These are phyloP conservation scores for Schizosaccharomyces octosporus DNA, from an alignment of 805 yeast genomes.

Conservation along the genomic window DNA sequence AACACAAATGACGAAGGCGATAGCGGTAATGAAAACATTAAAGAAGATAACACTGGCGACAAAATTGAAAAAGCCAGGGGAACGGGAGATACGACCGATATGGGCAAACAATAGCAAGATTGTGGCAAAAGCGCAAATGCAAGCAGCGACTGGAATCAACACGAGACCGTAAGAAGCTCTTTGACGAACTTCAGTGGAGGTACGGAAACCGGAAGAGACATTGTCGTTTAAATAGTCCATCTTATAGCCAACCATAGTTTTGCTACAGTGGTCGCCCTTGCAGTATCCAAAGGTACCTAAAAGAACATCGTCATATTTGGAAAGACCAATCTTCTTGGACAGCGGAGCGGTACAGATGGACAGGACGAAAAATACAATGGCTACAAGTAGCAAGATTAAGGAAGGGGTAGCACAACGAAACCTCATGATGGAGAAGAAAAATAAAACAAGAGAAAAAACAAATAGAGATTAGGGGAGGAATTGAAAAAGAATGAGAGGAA, in stretches of 20 bases:
- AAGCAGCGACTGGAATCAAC: background rate
- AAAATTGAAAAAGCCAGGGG: slow-evolving; percentile 2
- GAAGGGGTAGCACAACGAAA: background rate
- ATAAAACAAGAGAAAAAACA: too few species aligned
- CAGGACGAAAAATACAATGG: background rate
- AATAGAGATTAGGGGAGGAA: background rate
- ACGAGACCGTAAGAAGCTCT: background rate
- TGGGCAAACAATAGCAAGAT: background rate
- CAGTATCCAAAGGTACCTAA: background rate
- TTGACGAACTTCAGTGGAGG: background rate
- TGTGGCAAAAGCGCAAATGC: background rate
- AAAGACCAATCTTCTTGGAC: background rate
- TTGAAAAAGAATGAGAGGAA: too few species aligned
- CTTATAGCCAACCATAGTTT: background rate
- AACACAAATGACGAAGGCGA: background rate
- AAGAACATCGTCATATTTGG: background rate
- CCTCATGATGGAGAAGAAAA: background rate
- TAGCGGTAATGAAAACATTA: background rate
- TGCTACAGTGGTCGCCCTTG: background rate
- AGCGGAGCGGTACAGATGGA: background rate
- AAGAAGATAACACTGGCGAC: slow-evolving; percentile 1
- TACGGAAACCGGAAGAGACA: background rate
- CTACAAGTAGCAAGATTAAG: background rate
- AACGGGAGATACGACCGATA: background rate
- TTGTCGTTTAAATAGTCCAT: background rate